Percentiles rank a stretch among this genome's conserved stretches.
phyloP scores from a whole-genome alignment of 2,329 filamentous ascomycete species.

The Microthyrium microscopicum region DNA sequence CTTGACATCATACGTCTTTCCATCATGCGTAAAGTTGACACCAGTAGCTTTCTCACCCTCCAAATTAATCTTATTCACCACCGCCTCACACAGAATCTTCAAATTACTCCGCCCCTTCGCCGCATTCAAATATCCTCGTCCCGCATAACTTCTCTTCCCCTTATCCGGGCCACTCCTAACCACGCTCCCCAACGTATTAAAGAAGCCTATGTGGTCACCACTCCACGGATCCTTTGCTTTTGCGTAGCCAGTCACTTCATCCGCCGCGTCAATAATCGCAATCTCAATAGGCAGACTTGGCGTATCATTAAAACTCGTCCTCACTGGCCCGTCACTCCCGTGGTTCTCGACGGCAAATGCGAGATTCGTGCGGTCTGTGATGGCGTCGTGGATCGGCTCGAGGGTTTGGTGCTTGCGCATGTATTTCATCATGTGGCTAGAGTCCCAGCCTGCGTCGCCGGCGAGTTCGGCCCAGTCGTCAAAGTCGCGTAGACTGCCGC shows the following conservation, averaged over 20 bases:
- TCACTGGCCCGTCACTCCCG: constrained; percentile 18
- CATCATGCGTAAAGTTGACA: constrained; percentile 26
- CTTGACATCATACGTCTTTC: constrained; percentile 14
- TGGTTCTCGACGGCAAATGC: constrained; percentile 19
- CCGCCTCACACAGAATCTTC: constrained; percentile 29
- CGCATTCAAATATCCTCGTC: constrained; percentile 21
- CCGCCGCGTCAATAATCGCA: constrained; percentile 14
- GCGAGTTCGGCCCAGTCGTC: constrained; percentile 28
- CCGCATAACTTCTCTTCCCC: constrained; percentile 20
- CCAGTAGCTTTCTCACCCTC: constrained; percentile 23
- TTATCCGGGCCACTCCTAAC: constrained; percentile 14
- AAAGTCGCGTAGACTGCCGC: constrained; percentile 28
- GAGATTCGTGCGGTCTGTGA: constrained; percentile 14
- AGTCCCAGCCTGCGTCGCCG: constrained; percentile 27
- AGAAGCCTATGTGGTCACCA: constrained; percentile 21
- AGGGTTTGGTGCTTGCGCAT: constrained; percentile 23
- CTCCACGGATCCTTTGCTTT: constrained; percentile 21
- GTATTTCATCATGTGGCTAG: constrained; percentile 30
- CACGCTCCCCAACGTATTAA: constrained; percentile 16
- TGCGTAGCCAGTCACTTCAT: constrained; percentile 14
- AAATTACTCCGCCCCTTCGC: constrained; percentile 26
- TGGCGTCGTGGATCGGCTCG: constrained; percentile 15
- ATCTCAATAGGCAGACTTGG: constrained; percentile 12
- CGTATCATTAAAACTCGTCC: constrained; percentile 19
- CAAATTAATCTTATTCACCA: constrained; percentile 30